These are phyloP conservation scores for Neurospora discreta DNA, from an alignment of 495 filamentous ascomycete species.

Conservation along the genomic window DNA sequence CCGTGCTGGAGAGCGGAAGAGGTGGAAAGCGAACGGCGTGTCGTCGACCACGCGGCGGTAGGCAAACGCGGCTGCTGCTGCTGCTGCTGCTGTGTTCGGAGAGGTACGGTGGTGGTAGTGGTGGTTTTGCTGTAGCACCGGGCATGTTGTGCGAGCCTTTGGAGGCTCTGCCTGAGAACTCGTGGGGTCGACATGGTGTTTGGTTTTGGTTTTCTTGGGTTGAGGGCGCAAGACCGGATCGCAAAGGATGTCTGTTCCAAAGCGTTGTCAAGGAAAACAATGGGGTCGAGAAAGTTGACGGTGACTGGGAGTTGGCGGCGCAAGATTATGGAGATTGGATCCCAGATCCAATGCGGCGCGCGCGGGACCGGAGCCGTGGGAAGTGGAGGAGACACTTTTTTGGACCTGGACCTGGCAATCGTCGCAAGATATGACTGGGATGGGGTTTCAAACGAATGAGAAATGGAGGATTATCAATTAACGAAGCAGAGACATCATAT, in stretches of 20 bases:
- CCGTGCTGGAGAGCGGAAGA: conserved; percentile 54
- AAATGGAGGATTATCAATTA: not conserved
- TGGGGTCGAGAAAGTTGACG: too few relatives aligned
- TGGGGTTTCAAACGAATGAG: not conserved
- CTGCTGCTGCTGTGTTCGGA: not conserved
- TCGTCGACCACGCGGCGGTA: not conserved
- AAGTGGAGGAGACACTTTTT: not conserved
- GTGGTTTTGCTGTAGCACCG: conserved; percentile 12
- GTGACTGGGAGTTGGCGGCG: not conserved
- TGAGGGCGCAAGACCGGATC: not conserved
- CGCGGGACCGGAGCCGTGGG: not conserved
- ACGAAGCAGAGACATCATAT: not conserved
- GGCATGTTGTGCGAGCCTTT: conserved; percentile 13
- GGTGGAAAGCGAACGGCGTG: conserved; percentile 45
- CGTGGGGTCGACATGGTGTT: conserved; percentile 16
- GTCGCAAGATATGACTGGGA: not conserved
- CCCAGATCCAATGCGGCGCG: not conserved
- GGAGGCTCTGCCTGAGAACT: conserved; percentile 9
- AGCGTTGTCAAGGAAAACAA: too few relatives aligned
- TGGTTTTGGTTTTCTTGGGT: too few relatives aligned
- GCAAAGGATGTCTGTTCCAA: not conserved
- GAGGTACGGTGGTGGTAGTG: not conserved
- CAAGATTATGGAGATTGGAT: not conserved
- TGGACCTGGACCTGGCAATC: not conserved
- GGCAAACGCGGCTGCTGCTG: not conserved